Base-by-base conservation (phyloP, 2,329 filamentous ascomycete genomes). In the Dendryphion nanum region DNA sequence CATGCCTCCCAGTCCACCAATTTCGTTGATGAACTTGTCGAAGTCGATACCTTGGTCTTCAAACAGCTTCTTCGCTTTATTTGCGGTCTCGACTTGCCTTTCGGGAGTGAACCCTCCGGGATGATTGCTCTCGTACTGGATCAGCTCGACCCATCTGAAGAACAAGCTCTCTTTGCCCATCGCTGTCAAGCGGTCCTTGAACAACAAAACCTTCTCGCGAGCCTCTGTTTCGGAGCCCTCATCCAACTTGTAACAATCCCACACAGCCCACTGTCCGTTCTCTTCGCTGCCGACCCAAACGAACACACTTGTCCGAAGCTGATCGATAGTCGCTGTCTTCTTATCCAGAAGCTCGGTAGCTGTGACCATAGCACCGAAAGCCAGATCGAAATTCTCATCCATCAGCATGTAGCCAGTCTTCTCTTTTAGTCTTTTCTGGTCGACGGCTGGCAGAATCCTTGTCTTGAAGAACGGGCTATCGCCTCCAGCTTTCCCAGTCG, bases 371-470 rank as follows among this genome's bases (percentile, higher is more conserved):
- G 77, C 76, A 32, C 75, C 75, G 77, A 90, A 96, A 62, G 95
- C 89, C 43, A 96, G 71, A 63, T 95, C 86, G 84, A 89, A 97
- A 45, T 89, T 78, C 45, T 77, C 79, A 60, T 90, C 86, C 74
- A 95, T 86, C 50, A 93, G 82, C 47, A 94, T 68, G 60, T 94
- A 95, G 15, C 89, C 89, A 19, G 89, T 95, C 76, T 94, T 95
- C 51, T 81, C 76, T 51, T 77, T 72, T 53, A 91, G 72, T 36
- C 82, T 74, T 53, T 79, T 68, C 16, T 81, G 77, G 13, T 83
- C 76, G 4, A 90, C 84, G 2, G 88, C 90, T 2, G 79, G 76
- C 45, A 82, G 66, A 31, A 95, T 67, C 41, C 80, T 75, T 10
- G 73, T 73, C 50, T 82, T 73, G 51, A 88, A 76, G 37, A 81